Percentiles rank a stretch among this genome's conserved stretches.
Evolutionary conservation across 768 basidiomycete genomes (phyloP).

Genomic region (Paxillus rubicundulus): DNA sequence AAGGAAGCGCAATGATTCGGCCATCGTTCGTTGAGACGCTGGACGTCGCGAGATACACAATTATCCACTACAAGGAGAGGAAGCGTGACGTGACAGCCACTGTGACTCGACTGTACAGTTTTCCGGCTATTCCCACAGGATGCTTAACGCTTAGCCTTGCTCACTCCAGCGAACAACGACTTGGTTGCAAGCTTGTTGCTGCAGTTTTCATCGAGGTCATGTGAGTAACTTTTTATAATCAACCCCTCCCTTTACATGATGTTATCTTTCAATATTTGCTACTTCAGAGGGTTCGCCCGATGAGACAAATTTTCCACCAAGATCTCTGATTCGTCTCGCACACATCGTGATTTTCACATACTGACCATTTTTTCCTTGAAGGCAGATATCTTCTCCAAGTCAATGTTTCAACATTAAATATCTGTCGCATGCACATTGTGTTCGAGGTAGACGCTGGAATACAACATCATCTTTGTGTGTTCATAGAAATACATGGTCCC

Average conservation of each 20-base stretch:
- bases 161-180: no score
- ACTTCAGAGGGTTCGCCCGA: constrained; percentile 59
- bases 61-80: constrained; percentile 28
- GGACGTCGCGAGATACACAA: constrained; percentile 22
- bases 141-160: not conserved
- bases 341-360: constrained; percentile 6
- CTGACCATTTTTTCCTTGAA: not conserved
- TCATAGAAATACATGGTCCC: no score
- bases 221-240: constrained; percentile 13
- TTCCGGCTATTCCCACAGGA: constrained; percentile 31
- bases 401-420: not conserved
- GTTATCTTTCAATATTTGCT: constrained; percentile 60
- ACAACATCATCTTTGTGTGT: no score
- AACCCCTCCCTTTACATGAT: constrained; percentile 32
- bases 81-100: constrained; percentile 57
- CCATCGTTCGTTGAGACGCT: constrained; percentile 47
- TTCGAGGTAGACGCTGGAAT: no score
- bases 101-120: constrained; percentile 63
- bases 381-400: not conserved
- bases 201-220: not conserved
- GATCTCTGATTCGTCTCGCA: constrained; percentile 52
- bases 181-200: no score
- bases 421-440: not conserved
- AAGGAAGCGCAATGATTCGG: constrained; percentile 86
- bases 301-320: constrained; percentile 70